phyloP scores from a whole-genome alignment of 2,329 filamentous ascomycete species.

The Xylaria multiplex region DNA sequence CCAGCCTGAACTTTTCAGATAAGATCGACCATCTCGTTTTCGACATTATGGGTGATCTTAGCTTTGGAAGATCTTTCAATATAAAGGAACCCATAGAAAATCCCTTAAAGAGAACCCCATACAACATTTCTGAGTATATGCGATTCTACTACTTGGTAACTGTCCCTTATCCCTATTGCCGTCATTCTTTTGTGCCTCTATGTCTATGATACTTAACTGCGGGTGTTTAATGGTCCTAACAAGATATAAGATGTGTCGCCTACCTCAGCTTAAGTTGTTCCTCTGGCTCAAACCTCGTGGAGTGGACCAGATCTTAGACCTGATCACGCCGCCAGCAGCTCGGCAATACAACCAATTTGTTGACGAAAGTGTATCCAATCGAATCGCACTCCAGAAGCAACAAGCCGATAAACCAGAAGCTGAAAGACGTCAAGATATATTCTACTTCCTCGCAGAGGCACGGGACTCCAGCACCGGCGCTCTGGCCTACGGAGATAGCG shows the following conservation, averaged over 20 bases:
- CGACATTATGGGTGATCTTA: constrained; percentile 42
- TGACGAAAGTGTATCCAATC: constrained; percentile 33
- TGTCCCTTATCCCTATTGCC: too few relatives aligned
- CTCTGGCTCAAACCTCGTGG: constrained; percentile 41
- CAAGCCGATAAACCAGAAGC: constrained; percentile 32
- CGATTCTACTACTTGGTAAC: constrained; percentile 37
- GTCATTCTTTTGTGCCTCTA: too few relatives aligned
- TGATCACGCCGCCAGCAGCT: constrained; percentile 29
- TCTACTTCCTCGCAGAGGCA: constrained; percentile 41
- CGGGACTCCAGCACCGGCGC: constrained; percentile 34
- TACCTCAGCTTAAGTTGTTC: constrained; percentile 21
- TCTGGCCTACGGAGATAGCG: constrained; percentile 33
- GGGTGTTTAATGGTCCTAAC: too few relatives aligned
- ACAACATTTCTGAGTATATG: constrained; percentile 35
- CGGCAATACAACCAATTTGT: constrained; percentile 37
- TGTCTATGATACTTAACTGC: too few relatives aligned
- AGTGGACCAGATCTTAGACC: constrained; percentile 29
- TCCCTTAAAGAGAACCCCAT: constrained; percentile 33
- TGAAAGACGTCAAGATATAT: constrained; percentile 41
- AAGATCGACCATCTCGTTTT: constrained; percentile 33
- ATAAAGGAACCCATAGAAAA: constrained; percentile 43
- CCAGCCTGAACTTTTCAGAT: constrained; percentile 32
- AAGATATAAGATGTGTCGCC: constrained; percentile 31
- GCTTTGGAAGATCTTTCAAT: constrained; percentile 43
- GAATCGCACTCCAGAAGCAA: constrained; percentile 34